These are phyloP conservation scores for Perilla frutescens DNA, from an alignment of 257 asterid species.

Conservation along the genomic window DNA sequence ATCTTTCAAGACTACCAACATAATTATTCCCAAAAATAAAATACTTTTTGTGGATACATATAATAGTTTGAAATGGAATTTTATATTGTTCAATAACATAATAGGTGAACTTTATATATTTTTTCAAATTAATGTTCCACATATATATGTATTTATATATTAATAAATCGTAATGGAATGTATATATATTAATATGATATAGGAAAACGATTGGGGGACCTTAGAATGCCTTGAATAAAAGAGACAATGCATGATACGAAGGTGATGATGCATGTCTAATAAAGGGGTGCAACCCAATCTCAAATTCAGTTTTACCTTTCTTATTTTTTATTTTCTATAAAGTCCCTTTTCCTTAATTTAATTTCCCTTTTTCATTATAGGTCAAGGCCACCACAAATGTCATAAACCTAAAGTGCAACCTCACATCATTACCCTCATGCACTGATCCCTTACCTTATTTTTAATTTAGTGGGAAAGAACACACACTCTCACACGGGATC, in stretches of 20 bases:
- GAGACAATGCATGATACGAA: slow-evolving; percentile 78
- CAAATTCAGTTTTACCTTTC: slow-evolving; percentile 50
- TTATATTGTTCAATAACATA: too few relatives aligned
- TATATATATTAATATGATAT: background rate
- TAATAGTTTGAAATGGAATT: too few relatives aligned
- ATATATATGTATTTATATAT: too few relatives aligned
- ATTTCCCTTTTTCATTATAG: background rate
- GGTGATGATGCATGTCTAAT: slow-evolving; percentile 77
- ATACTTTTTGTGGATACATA: too few relatives aligned
- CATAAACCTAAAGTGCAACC: slow-evolving; percentile 44
- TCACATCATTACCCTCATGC: slow-evolving; percentile 28
- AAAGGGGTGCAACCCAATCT: slow-evolving; percentile 59
- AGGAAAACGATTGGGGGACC: slow-evolving; percentile 48
- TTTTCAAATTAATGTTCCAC: too few relatives aligned
- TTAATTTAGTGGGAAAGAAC: background rate
- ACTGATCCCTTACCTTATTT: slow-evolving; percentile 51
- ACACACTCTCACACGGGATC: too few relatives aligned
- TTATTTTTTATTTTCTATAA: background rate
- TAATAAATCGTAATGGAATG: too few relatives aligned
- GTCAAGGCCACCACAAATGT: slow-evolving; percentile 34
- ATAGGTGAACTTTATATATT: too few relatives aligned
- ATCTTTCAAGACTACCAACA: too few relatives aligned
- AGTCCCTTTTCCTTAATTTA: background rate
- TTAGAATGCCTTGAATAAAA: slow-evolving; percentile 41
- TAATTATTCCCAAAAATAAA: too few relatives aligned